Conservation (phyloP, 1,284 basidiomycete genomes). For the Moesziomyces sp. region DNA sequence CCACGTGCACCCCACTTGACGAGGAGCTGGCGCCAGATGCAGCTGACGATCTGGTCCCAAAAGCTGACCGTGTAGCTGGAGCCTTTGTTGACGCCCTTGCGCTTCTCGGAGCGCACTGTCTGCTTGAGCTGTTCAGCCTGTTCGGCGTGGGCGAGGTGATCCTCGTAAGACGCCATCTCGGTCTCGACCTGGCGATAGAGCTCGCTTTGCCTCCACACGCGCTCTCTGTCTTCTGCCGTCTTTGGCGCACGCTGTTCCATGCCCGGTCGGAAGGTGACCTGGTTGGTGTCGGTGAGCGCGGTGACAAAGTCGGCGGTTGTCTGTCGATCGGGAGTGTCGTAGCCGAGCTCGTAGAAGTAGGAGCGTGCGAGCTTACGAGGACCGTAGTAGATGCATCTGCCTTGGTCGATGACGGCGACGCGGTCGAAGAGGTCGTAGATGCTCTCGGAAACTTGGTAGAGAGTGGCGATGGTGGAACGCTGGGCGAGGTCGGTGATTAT, state of each 20-base stretch:
- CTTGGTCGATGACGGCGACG: slow-evolving; percentile 57
- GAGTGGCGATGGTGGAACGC: slow-evolving; percentile 56
- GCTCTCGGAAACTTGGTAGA: slow-evolving; percentile 58
- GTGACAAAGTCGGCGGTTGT: slow-evolving; percentile 71
- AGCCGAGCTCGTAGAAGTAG: slow-evolving; percentile 61
- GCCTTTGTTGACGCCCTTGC: slow-evolving; percentile 50
- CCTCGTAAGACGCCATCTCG: slow-evolving; percentile 59
- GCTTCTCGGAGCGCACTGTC: slow-evolving; percentile 50
- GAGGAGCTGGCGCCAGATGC: slow-evolving; percentile 55
- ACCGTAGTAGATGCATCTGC: slow-evolving; percentile 69
- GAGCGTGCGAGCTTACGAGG: slow-evolving; percentile 48
- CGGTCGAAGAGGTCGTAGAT: slow-evolving; percentile 58
- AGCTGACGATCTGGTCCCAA: slow-evolving; percentile 50
- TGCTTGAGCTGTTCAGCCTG: slow-evolving; percentile 43
- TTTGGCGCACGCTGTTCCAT: slow-evolving; percentile 69
- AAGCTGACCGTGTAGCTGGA: slow-evolving; percentile 55
- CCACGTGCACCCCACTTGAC: slow-evolving; percentile 52
- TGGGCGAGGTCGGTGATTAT: slow-evolving; percentile 60
- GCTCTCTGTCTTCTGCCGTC: slow-evolving; percentile 57
- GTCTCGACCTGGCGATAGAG: slow-evolving; percentile 44
- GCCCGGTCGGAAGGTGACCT: slow-evolving; percentile 73
- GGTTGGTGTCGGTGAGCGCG: slow-evolving; percentile 74
- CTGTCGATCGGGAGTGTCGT: slow-evolving; percentile 48
- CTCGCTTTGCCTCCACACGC: slow-evolving; percentile 45
- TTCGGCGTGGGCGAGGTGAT: slow-evolving; percentile 35